phyloP scores from a whole-genome alignment of 1,284 basidiomycete genomes.

The Chalciporus sp. region DNA sequence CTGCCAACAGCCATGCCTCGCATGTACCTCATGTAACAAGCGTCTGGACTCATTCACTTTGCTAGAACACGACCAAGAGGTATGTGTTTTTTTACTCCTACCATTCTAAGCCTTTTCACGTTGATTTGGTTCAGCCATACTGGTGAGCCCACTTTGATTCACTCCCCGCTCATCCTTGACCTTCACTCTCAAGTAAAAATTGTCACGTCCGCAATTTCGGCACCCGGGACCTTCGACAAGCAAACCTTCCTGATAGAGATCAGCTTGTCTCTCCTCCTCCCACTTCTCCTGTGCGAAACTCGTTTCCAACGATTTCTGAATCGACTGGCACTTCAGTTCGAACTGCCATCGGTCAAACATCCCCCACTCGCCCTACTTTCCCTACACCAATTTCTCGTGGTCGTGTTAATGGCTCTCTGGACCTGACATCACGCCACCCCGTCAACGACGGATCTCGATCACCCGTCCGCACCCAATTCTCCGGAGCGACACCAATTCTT shows the following conservation, averaged over 20 bases:
- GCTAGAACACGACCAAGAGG: slow-evolving; percentile 76
- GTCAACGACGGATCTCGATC: slow-evolving; percentile 29
- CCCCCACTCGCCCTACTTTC: slow-evolving; percentile 28
- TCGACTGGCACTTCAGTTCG: slow-evolving; percentile 17
- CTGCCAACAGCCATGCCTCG: slow-evolving; percentile 57
- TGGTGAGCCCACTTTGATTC: slow-evolving; percentile 24
- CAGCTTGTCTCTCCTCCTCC: slow-evolving; percentile 31
- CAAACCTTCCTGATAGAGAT: slow-evolving; percentile 62
- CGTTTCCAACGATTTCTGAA: slow-evolving; percentile 23
- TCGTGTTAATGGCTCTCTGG: slow-evolving; percentile 27
- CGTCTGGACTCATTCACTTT: slow-evolving; percentile 72
- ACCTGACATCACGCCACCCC: slow-evolving; percentile 24
- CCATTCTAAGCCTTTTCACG: slow-evolving; percentile 9
- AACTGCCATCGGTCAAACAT: slow-evolving; percentile 18
- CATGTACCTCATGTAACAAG: slow-evolving; percentile 71
- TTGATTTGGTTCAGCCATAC: slow-evolving; percentile 27
- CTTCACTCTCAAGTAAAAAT: slow-evolving; percentile 53
- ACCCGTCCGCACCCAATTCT: slow-evolving; percentile 35
- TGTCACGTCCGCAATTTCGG: slow-evolving; percentile 76
- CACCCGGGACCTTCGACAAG: slow-evolving; percentile 70
- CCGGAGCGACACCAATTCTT: slow-evolving; percentile 31
- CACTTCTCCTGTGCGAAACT: slow-evolving; percentile 22
- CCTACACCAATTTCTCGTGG: slow-evolving; percentile 20
- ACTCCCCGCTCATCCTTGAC: slow-evolving; percentile 10
- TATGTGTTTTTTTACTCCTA: slow-evolving; percentile 35